Base-by-base conservation (phyloP, 2,329 filamentous ascomycete species). In the Ophiocordyceps australis region DNA sequence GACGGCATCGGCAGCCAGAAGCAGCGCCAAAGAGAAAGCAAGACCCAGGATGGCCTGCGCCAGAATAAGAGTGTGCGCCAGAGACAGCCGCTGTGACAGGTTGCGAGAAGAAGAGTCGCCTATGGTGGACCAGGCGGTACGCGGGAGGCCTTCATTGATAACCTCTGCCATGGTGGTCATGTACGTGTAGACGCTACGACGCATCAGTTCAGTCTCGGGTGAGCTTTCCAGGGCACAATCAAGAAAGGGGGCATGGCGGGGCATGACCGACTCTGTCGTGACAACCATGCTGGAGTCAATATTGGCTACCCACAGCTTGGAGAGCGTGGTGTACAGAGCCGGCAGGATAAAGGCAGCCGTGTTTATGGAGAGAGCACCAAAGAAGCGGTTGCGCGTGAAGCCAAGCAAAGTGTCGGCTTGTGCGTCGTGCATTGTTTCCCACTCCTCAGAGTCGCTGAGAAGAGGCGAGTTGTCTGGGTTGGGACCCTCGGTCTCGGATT, bases 141-240 rank as follows among this genome's bases (percentile, higher is more conserved):
- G 59, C 0, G 74, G 74, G 0, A 82, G 62, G 1, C 75, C 74
- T 41, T 82, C 75, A 34, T 81, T 81, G 11, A 82, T 45, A 0
- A 78, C 72, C 40, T 81, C 70, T 2, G 62, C 65, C 0, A 79
- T 55, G 1, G 70, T 61, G 13, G 63, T 59, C 31, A 81, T 76
- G 42, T 81, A 81, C 0, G 71, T 79, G 44, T 75, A 78, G 1
- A 61, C 52, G 8, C 29, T 35, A 18, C 7, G n/a, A 17, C 8
- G 12, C 17, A 9, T 14, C 9, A 14, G 7, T 76, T 71, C 17
- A 29, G 65, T 59, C 11, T 3, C 68, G 65, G 14, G 22, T 9
- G 18, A 11, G 6, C n/a, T 9, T 14, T 14, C 12, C 13, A 23
- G 14, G 9, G 4, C 7, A 7, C 3, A 2, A 26, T 14, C 14